Conservation (phyloP, 164 flowering plant genomes). For the Dillenia turbinata region DNA sequence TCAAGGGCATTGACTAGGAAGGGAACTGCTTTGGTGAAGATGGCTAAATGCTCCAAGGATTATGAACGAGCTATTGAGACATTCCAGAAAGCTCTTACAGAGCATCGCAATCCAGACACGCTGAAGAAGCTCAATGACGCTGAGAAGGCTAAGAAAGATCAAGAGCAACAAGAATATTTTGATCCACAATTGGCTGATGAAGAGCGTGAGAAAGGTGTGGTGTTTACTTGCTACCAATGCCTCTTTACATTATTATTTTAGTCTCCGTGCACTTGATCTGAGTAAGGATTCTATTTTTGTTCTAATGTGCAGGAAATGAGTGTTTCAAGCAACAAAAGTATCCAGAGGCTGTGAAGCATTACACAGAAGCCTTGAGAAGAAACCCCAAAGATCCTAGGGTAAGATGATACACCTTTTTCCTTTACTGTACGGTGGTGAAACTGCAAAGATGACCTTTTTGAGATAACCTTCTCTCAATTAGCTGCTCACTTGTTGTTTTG, state of each 20-base stretch:
- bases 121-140: conserved; percentile 91
- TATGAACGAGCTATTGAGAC: conserved; percentile 87
- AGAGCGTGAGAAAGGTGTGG: conserved; percentile 94
- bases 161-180: conserved; percentile 90
- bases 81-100: conserved; percentile 95
- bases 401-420: not conserved
- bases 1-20: conserved; percentile 95
- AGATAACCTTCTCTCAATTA: not conserved
- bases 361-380: conserved; percentile 83
- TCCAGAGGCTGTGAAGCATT: conserved; percentile 90
- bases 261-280: not conserved
- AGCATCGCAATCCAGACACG: conserved; percentile 96
- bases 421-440: not conserved
- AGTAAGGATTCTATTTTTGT: not conserved
- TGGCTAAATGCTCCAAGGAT: conserved; percentile 89
- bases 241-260: not conserved
- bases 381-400: conserved; percentile 90
- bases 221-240: not conserved
- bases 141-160: conserved; percentile 88
- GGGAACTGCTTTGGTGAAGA: conserved; percentile 81
- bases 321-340: conserved; percentile 84
- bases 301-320: conserved; percentile 62
- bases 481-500: conserved; percentile 3
- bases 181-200: conserved; percentile 85
- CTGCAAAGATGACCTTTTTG: not conserved